Base-by-base conservation (phyloP, 2,329 filamentous ascomycete species). In the Boeremia lycopersici region DNA sequence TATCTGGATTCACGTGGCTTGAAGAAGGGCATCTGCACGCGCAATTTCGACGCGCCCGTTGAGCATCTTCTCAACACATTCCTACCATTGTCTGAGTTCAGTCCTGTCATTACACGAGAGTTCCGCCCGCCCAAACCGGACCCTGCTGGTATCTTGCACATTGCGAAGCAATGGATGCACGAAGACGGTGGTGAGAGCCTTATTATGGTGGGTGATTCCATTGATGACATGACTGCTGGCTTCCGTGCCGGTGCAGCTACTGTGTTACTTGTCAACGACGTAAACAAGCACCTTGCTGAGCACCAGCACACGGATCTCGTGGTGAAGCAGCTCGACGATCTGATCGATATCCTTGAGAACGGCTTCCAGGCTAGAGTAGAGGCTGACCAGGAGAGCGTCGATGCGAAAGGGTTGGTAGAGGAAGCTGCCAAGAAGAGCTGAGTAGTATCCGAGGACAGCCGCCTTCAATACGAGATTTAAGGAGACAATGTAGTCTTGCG, bases 161-260 rank as follows among this genome's bases (percentile, higher is more conserved):
- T 97, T 63, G 91, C 92, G 0, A 80, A 83, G 60, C 77, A 80
- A 53, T 96, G 93, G 93, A 87, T 64, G 60, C 64, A 69, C 43
- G 72, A 74, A 8, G 77, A 81, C 59, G 73, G 75, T 1, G 79
- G 75, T 0, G 69, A 76, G 17, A 74, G 74, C 26, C 52, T 84
- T 44, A 80, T 85, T 51, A 83, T 83, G 74, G 79, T 84, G 0
- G 81, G 81, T 9, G 82, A 84, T 53, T 92, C 88, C 13, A 86
- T 96, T 50, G 95, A 98, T 73, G 95, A 99, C 72, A 96, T 98
- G 86, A 90, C 88, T 7, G 91, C 93, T 0, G 93, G 95, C 0
- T 84, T 88, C 56, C 82, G 81, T 47, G 93, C 93, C 0, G 93
- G 93, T 1, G 91, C 93, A 1, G 89, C 91, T 30, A 98, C 95